Evolutionary conservation across 768 basidiomycete species (phyloP).

Genomic region (Imleria badia): DNA sequence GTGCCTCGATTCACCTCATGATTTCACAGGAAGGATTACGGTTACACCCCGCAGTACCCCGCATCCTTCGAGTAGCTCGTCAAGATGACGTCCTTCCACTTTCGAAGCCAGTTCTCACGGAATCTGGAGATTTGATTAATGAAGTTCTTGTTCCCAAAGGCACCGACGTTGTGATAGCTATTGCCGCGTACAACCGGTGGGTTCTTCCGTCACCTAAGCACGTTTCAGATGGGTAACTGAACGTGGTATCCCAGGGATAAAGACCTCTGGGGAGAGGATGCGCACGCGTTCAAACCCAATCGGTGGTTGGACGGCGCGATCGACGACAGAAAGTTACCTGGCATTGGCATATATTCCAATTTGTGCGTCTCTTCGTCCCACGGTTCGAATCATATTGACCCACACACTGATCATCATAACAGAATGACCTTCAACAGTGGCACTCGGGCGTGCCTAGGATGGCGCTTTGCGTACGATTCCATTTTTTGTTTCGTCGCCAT

Average conservation of each 20-base stretch:
- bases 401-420: too few species aligned
- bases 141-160: slow-evolving; percentile 51
- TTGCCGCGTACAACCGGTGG: slow-evolving; percentile 57
- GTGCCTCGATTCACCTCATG: slow-evolving; percentile 12
- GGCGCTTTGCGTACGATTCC: slow-evolving; percentile 26
- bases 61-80: slow-evolving; percentile 47
- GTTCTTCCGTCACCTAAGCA: background rate
- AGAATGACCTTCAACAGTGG: slow-evolving; percentile 21
- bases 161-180: slow-evolving; percentile 47
- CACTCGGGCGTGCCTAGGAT: slow-evolving; percentile 20
- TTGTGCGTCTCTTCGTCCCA: background rate
- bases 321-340: background rate
- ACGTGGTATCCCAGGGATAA: slow-evolving; percentile 5
- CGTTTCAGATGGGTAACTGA: background rate
- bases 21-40: slow-evolving; percentile 44
- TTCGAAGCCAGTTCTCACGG: slow-evolving; percentile 47
- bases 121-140: slow-evolving; percentile 41
- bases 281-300: slow-evolving; percentile 12
- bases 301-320: slow-evolving; percentile 2
- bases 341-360: slow-evolving; percentile 14
- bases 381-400: background rate
- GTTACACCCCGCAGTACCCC: slow-evolving; percentile 46
- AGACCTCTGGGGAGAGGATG: slow-evolving; percentile 27
- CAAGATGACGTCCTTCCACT: slow-evolving; percentile 64
- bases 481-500: background rate